Base-by-base conservation (phyloP, 2,329 filamentous ascomycete genomes). In the Penicillium expansum region DNA sequence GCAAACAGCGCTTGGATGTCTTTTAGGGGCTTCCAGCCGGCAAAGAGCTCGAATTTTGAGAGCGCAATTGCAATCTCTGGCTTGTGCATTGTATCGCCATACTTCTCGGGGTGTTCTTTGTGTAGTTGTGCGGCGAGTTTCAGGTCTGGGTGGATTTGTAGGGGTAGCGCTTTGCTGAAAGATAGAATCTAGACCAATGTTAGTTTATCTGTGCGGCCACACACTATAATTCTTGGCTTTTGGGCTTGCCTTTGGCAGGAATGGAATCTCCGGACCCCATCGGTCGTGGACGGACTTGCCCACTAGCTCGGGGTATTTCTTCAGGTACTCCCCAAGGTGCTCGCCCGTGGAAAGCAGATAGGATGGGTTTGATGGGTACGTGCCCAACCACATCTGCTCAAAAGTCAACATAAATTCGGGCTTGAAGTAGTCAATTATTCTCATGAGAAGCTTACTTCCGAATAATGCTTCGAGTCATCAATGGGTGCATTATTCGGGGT, bases 61-160 rank as follows among this genome's bases (percentile, higher is more conserved):
- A 92, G 74, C 0, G 89, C 88, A 1, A 92, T 77, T 0, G 89
- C 88, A 52, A 92, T 92, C 69, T 92, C 89, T 1, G 89, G 89
- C 74, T 92, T 92, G 77, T 92, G 88, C 70, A 92, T 92, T 3
- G 82, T 76, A 62, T 92, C 88, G 1, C 83, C 83, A 70, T 89
- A 92, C 56, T 84, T 82, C 2, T 83, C 73, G 0, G 88, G 87
- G 52, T 90, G 80, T 61, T 84, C 71, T 52, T 80, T 69, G 73
- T 91, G 87, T 2, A 91, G 79, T 64, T 85, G 80, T 9, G 80
- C 74, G 0, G 89, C 83, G 1, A 91, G 80, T 0, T 82, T 77
- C 67, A 88, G 89, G 75, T 91, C 83, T 32, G 88, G 89, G 61
- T 92, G 89, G 14, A 91, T 81, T 68, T 92, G 89, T 2, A 92